phyloP scores from a whole-genome alignment of 306 rosid species.

The Glycine soja region DNA sequence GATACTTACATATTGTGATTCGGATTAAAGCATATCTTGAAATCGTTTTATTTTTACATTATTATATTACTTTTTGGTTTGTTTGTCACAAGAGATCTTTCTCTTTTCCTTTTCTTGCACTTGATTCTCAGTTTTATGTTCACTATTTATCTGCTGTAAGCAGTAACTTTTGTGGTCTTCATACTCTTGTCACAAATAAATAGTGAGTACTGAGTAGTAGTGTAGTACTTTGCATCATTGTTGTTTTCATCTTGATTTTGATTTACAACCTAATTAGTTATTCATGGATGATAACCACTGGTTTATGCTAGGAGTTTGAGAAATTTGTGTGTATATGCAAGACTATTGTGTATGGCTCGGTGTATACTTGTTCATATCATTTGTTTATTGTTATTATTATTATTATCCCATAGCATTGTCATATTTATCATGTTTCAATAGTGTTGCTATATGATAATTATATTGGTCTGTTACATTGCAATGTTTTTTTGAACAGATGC shows the following conservation, averaged over 20 bases:
- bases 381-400: neutral
- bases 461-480: constrained; percentile 34
- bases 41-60: neutral
- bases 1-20: neutral
- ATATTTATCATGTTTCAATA: constrained; percentile 25
- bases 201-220: too few relatives aligned
- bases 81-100: neutral
- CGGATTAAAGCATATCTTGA: constrained; percentile 4
- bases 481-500: constrained; percentile 70
- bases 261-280: neutral
- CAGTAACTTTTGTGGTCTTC: constrained; percentile 10
- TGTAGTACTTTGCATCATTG: constrained; percentile 4
- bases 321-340: constrained; percentile 15
- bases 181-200: constrained; percentile 8
- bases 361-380: constrained; percentile 1
- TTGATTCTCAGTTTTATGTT: neutral
- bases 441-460: constrained; percentile 11
- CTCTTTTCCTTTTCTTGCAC: neutral
- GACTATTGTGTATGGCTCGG: neutral
- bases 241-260: constrained; percentile 24
- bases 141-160: constrained; percentile 7
- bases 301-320: constrained; percentile 25
- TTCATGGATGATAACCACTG: constrained; percentile 22
- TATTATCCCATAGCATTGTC: constrained; percentile 3
- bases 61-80: neutral